These are phyloP conservation scores for Cystobasidium onofrii DNA, from an alignment of 768 basidiomycete genomes.

Conservation along the genomic window DNA sequence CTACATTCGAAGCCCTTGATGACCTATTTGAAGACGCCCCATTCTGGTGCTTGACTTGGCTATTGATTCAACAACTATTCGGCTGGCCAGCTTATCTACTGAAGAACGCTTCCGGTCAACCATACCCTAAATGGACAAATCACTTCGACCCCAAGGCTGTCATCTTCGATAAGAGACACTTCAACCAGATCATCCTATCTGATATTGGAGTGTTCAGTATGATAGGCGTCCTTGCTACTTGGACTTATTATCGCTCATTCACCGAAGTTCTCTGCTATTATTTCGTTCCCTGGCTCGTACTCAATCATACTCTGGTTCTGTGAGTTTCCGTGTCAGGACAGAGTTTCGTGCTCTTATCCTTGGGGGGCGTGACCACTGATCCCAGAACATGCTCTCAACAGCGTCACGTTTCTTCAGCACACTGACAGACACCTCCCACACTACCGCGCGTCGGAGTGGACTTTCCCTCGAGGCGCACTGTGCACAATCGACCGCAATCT, in stretches of 20 bases:
- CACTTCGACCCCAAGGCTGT: constrained; percentile 72
- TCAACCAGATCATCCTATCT: constrained; percentile 67
- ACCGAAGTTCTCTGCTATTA: constrained; percentile 68
- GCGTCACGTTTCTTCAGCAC: constrained; percentile 72
- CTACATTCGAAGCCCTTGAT: constrained; percentile 58
- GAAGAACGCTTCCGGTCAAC: constrained; percentile 76
- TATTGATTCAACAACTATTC: constrained; percentile 52
- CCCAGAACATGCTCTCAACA: constrained; percentile 55
- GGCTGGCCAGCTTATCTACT: constrained; percentile 83
- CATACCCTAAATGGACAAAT: constrained; percentile 67
- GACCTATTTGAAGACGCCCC: constrained; percentile 91
- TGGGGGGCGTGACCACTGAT: no score
- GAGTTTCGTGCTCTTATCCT: no score
- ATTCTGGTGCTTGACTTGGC: constrained; percentile 48
- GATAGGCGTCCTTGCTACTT: constrained; percentile 55
- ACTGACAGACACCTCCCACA: constrained; percentile 94
- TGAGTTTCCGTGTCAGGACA: no score
- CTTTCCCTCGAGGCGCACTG: constrained; percentile 86
- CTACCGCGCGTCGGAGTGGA: constrained; percentile 75
- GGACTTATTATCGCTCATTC: constrained; percentile 56
- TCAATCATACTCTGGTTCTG: constrained; percentile 43
- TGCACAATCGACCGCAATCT: constrained; percentile 72
- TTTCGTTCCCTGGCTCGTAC: constrained; percentile 70
- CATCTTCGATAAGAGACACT: constrained; percentile 77
- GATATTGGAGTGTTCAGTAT: constrained; percentile 72